Evolutionary conservation across 257 asterid species (phyloP).

Genomic region (Rubia yunnanensis): DNA sequence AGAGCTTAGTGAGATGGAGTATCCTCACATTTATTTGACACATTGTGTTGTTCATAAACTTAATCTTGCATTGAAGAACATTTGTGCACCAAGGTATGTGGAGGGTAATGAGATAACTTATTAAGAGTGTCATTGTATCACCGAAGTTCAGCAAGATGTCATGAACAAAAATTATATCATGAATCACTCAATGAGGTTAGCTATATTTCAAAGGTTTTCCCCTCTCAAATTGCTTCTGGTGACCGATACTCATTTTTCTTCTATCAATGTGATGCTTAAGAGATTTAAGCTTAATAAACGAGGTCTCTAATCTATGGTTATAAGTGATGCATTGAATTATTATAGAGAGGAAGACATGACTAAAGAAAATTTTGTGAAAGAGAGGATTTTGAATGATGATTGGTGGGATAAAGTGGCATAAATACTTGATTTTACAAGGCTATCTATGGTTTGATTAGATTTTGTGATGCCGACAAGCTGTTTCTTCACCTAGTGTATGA

Average conservation of each 20-base stretch:
- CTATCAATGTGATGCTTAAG: background rate
- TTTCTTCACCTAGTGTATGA: background rate
- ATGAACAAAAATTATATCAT: too few species aligned
- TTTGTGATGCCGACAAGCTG: background rate
- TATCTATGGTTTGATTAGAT: background rate
- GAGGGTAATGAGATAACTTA: constrained; percentile 2
- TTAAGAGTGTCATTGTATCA: constrained; percentile 5
- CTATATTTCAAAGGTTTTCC: too few species aligned
- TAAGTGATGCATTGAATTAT: background rate
- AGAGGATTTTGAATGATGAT: constrained; percentile 3
- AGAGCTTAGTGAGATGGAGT: background rate
- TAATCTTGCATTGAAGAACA: constrained; percentile 12
- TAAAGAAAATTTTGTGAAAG: background rate
- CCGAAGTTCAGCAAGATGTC: background rate
- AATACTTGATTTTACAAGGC: background rate
- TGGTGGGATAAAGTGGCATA: constrained; percentile 10
- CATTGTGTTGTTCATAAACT: constrained; percentile 16
- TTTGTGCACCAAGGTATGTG: constrained; percentile 4
- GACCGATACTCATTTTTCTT: too few species aligned
- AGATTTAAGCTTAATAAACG: background rate
- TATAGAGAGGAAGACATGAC: constrained; percentile 3
- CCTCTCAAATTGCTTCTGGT: too few species aligned
- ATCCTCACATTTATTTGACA: constrained; percentile 2
- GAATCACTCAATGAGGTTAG: too few species aligned
- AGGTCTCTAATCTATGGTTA: constrained; percentile 5